Percentiles rank a stretch among this genome's conserved stretches.
phyloP scores from a whole-genome alignment of 179 eudicot genomes.

The Gypsophila paniculata region DNA sequence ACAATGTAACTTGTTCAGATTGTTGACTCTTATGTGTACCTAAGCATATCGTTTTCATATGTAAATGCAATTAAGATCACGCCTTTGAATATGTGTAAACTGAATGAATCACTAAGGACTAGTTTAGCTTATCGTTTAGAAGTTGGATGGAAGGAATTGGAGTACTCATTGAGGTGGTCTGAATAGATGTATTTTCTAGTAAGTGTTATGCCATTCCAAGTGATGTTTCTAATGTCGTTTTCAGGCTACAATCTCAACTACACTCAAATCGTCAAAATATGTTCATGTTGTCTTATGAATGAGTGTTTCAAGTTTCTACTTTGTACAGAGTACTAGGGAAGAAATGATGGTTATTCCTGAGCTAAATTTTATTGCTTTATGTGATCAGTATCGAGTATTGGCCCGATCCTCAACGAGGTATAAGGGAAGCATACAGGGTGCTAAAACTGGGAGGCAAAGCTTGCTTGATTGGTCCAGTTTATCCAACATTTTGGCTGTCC shows the following conservation, averaged over 20 bases:
- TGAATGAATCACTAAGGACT: background rate
- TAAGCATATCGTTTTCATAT: background rate
- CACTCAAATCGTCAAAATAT: background rate
- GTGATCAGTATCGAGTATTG: constrained; percentile 75
- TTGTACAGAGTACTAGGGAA: background rate
- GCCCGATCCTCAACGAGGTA: constrained; percentile 95
- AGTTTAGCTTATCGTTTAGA: background rate
- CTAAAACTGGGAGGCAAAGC: constrained; percentile 78
- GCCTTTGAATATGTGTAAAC: background rate
- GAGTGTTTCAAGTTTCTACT: background rate
- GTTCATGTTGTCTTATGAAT: no score
- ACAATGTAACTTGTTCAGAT: background rate
- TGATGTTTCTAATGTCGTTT: constrained; percentile 5
- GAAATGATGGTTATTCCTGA: background rate
- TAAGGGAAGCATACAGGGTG: constrained; percentile 92
- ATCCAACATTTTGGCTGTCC: constrained; percentile 83
- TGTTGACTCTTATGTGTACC: background rate
- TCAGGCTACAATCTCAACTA: background rate
- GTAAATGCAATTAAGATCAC: background rate
- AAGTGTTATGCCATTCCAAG: background rate
- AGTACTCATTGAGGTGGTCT: background rate
- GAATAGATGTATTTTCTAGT: background rate
- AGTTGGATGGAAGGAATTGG: background rate
- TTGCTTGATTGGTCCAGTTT: constrained; percentile 77
- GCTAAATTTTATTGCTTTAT: constrained; percentile 13